Conservation (phyloP, 805 yeast genomes). For the Metschnikowia arizonensis region DNA sequence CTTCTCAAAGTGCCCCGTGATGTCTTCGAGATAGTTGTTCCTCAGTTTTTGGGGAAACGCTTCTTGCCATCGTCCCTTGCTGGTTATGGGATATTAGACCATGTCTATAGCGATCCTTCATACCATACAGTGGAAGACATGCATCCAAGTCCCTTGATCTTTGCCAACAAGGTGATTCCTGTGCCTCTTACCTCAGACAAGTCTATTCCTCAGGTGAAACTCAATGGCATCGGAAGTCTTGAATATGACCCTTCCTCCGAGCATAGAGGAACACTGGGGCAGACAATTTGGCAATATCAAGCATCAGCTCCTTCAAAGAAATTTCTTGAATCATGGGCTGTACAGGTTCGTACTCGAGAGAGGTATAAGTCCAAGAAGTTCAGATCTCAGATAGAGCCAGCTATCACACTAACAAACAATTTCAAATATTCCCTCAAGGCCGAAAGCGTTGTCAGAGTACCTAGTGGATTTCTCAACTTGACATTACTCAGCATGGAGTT, state of each 20-base stretch:
- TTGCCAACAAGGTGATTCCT: slow-evolving; percentile 62
- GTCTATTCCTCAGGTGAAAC: neutral
- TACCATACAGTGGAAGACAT: slow-evolving; percentile 53
- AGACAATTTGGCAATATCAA: slow-evolving; percentile 42
- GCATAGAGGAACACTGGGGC: neutral
- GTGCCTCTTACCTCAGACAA: slow-evolving; percentile 36
- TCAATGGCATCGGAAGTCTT: neutral
- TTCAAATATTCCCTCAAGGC: slow-evolving; percentile 38
- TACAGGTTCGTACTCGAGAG: slow-evolving; percentile 12
- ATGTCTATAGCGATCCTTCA: slow-evolving; percentile 59
- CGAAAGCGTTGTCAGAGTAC: slow-evolving; percentile 30
- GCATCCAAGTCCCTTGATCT: slow-evolving; percentile 52
- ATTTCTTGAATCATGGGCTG: slow-evolving; percentile 35
- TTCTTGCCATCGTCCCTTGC: slow-evolving; percentile 33
- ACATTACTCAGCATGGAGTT: slow-evolving; percentile 64
- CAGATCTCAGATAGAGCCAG: slow-evolving; percentile 51
- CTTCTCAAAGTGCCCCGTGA: slow-evolving; percentile 9
- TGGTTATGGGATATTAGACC: slow-evolving; percentile 43
- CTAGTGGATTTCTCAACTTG: slow-evolving; percentile 44
- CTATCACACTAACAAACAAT: slow-evolving; percentile 38
- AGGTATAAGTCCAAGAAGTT: slow-evolving; percentile 15
- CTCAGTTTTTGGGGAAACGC: slow-evolving; percentile 17
- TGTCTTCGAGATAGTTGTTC: slow-evolving; percentile 22
- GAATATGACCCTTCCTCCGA: neutral
- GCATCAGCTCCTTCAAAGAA: slow-evolving; percentile 45